These are phyloP conservation scores for Apiospora koreana DNA, from an alignment of 2,329 filamentous ascomycete genomes.

Conservation along the genomic window DNA sequence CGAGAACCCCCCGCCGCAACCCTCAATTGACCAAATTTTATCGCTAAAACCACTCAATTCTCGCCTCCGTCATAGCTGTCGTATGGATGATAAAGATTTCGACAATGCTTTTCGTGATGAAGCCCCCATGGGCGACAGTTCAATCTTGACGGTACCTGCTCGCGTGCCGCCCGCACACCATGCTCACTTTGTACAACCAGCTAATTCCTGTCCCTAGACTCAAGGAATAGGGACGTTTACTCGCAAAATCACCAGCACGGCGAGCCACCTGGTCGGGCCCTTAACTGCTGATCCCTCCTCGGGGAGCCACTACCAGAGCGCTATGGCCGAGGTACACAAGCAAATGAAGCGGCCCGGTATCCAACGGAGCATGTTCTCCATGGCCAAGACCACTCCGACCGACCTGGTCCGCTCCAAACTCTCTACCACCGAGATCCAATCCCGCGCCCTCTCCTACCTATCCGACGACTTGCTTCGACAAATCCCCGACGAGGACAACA, in stretches of 20 bases:
- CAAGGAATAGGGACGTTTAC: slow-evolving; percentile 90
- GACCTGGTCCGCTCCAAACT: slow-evolving; percentile 91
- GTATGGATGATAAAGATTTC: slow-evolving; percentile 36
- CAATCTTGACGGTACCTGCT: slow-evolving; percentile 32
- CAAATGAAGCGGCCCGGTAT: slow-evolving; percentile 82
- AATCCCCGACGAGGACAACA: slow-evolving; percentile 82
- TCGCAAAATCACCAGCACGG: slow-evolving; percentile 92
- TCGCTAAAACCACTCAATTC: not conserved
- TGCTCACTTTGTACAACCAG: slow-evolving; percentile 10
- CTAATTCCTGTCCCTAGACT: slow-evolving; percentile 53
- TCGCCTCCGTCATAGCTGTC: slow-evolving; percentile 20
- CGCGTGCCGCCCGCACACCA: slow-evolving; percentile 12
- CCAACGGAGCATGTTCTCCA: slow-evolving; percentile 87
- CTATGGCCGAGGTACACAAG: slow-evolving; percentile 86
- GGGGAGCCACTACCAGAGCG: slow-evolving; percentile 75
- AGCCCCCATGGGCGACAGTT: slow-evolving; percentile 34
- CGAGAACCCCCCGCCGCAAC: not conserved
- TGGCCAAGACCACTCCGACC: slow-evolving; percentile 88
- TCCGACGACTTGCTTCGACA: slow-evolving; percentile 88
- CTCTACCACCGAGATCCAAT: slow-evolving; percentile 89
- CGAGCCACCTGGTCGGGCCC: slow-evolving; percentile 82
- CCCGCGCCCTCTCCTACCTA: slow-evolving; percentile 83
- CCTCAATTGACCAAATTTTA: not conserved
- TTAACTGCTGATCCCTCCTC: slow-evolving; percentile 53
- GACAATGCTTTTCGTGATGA: slow-evolving; percentile 36